Conservation (phyloP, 768 basidiomycete species). For the Russula lepida region DNA sequence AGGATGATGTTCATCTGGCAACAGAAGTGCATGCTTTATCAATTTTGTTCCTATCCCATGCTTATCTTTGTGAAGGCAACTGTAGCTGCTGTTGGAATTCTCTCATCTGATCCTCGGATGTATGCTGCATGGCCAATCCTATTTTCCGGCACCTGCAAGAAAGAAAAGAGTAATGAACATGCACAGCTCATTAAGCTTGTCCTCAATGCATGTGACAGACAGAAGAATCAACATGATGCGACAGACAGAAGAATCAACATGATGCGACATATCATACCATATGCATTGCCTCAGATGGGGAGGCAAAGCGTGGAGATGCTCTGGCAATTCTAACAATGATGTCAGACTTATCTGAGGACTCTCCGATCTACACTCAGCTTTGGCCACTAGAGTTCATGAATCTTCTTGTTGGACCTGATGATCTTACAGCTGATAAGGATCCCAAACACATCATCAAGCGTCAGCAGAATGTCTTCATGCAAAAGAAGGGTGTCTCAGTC, state of each 20-base stretch:
- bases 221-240: no score
- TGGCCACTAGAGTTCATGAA: no score
- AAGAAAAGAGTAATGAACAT: background rate
- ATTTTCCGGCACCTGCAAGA: background rate
- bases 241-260: background rate
- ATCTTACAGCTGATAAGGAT: no score
- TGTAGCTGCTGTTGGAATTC: no score
- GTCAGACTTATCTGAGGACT: background rate
- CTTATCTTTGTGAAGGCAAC: no score
- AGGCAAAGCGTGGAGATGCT: no score
- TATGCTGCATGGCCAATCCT: background rate
- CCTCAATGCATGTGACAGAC: no score
- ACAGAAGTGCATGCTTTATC: background rate
- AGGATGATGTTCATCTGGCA: no score
- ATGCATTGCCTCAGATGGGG: background rate
- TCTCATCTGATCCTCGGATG: no score
- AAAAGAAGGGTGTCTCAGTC: background rate
- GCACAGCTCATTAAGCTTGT: background rate
- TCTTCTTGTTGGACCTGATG: no score
- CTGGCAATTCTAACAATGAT: background rate
- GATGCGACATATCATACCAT: background rate
- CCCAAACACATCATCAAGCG: no score
- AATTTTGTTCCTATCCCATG: no score
- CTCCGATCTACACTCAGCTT: background rate
- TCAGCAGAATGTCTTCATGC: background rate